These are phyloP conservation scores for Phytophthora foliorum DNA, from an alignment of 352 stramenopile species.

Conservation along the genomic window DNA sequence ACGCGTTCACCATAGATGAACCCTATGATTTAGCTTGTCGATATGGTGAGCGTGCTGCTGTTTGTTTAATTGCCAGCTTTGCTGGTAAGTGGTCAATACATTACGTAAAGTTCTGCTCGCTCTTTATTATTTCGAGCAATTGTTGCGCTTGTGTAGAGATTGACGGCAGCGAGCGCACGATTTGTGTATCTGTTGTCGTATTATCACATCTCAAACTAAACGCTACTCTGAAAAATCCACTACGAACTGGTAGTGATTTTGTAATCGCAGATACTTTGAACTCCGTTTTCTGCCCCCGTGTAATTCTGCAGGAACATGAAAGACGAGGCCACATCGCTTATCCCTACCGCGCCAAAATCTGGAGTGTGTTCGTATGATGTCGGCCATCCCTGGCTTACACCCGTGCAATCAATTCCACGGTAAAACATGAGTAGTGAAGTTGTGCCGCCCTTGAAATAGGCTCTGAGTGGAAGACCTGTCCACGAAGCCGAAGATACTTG, in stretches of 20 bases:
- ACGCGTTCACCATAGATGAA: not conserved
- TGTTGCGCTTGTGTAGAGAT: no score
- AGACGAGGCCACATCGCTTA: conserved; percentile 13
- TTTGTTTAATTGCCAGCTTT: not conserved
- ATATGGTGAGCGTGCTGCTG: not conserved
- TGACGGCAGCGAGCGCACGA: no score
- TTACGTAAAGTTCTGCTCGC: not conserved
- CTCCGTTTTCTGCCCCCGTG: conserved; percentile 6
- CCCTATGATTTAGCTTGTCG: no score
- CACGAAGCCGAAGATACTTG: conserved; percentile 18
- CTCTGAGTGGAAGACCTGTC: conserved; percentile 10
- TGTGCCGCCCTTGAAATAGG: conserved; percentile 3
- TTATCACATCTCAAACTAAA: not conserved
- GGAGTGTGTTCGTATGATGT: not conserved
- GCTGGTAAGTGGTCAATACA: not conserved
- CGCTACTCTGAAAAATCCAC: not conserved
- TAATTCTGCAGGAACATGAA: conserved; percentile 21
- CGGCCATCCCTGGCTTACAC: conserved; percentile 16
- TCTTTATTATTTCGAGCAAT: not conserved
- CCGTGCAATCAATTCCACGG: conserved; percentile 10
- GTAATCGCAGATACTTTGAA: conserved; percentile 12
- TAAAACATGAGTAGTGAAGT: conserved; percentile 20
- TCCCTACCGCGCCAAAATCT: conserved; percentile 5
- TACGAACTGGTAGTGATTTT: conserved; percentile 4
- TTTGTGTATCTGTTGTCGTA: not conserved